Conservation (phyloP, 164 flowering plant genomes). For the Piper longum region DNA sequence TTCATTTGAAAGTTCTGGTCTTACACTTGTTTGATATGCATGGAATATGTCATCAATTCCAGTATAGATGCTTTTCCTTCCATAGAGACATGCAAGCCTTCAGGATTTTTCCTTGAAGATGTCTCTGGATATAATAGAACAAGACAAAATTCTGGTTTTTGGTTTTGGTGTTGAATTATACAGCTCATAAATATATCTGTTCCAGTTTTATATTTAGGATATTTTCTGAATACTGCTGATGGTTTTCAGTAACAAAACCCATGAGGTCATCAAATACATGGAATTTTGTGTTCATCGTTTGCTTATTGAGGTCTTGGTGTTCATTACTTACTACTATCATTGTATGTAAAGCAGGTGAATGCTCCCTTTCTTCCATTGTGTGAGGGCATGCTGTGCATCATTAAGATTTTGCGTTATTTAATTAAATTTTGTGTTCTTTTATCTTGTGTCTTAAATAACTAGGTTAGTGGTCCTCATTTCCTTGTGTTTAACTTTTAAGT, state of each 20-base stretch:
- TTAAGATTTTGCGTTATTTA: no score
- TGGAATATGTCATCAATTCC: background rate
- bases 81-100: background rate
- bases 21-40: background rate
- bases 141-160: background rate
- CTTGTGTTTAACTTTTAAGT: background rate
- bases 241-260: slow-evolving; percentile 86
- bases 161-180: background rate
- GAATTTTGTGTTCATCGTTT: slow-evolving; percentile 88
- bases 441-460: background rate
- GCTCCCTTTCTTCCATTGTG: background rate
- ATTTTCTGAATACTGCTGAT: background rate
- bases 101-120: background rate
- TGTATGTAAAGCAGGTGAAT: slow-evolving; percentile 88
- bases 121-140: background rate
- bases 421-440: background rate
- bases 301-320: slow-evolving; percentile 95
- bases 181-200: no score
- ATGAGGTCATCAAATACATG: slow-evolving; percentile 90
- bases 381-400: no score
- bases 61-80: background rate
- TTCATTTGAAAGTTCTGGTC: background rate
- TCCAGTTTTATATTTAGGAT: background rate
- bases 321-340: slow-evolving; percentile 85
- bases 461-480: background rate